Conservation (phyloP, 2,329 filamentous ascomycete species). For the Epicoccum nigrum region DNA sequence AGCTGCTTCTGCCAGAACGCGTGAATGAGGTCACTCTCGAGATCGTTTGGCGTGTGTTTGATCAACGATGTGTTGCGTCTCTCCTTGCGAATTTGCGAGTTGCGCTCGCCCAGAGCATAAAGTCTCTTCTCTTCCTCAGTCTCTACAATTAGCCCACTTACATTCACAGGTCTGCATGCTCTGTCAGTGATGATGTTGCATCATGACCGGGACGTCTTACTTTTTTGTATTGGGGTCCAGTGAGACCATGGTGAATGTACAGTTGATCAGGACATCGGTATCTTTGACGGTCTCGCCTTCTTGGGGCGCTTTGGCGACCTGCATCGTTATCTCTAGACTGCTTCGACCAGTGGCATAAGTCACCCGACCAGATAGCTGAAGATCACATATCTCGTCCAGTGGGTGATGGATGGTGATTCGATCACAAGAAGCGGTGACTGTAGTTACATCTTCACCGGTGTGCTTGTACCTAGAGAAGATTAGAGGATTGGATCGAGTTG, state of each 20-base stretch:
- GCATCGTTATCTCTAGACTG: constrained; percentile 75
- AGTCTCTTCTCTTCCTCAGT: constrained; percentile 69
- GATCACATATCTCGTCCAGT: constrained; percentile 76
- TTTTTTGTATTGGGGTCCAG: constrained; percentile 71
- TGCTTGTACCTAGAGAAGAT: constrained; percentile 63
- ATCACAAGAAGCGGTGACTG: constrained; percentile 69
- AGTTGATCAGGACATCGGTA: constrained; percentile 71
- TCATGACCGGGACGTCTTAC: constrained; percentile 30
- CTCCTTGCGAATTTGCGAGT: constrained; percentile 71
- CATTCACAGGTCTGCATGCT: constrained; percentile 60
- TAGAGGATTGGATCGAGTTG: constrained; percentile 37
- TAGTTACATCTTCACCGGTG: constrained; percentile 67
- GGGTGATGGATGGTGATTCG: constrained; percentile 72
- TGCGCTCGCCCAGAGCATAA: constrained; percentile 68
- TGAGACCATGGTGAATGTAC: constrained; percentile 79
- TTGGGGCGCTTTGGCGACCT: constrained; percentile 70
- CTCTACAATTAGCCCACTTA: constrained; percentile 66
- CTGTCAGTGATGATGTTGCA: background rate
- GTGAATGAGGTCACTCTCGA: constrained; percentile 75
- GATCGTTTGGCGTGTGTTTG: constrained; percentile 70
- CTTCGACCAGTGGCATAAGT: constrained; percentile 75
- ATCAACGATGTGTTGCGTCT: constrained; percentile 65
- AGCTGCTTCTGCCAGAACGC: constrained; percentile 74
- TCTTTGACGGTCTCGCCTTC: constrained; percentile 62
- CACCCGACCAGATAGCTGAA: constrained; percentile 72